phyloP scores from a whole-genome alignment of 345 rosid species.

The Eucalyptus urophylla region DNA sequence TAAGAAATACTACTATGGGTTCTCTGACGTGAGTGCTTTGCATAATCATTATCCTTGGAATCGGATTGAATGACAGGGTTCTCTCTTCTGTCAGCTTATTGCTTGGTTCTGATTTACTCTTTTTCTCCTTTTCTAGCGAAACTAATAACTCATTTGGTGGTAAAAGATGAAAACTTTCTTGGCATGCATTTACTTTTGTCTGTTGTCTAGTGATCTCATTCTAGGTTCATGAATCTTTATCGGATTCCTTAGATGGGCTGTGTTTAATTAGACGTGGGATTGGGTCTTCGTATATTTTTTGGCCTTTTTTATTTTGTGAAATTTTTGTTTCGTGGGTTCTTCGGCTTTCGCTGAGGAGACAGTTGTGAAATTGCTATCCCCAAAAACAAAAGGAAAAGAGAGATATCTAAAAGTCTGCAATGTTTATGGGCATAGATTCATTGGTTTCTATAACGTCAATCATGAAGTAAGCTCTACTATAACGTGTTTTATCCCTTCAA shows the following conservation, averaged over 20 bases:
- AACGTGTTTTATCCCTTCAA: neutral
- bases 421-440: neutral
- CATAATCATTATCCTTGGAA: neutral
- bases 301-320: neutral
- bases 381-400: neutral
- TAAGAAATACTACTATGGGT: neutral
- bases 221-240: neutral
- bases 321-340: neutral
- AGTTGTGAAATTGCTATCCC: neutral
- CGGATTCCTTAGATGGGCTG: neutral
- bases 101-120: neutral
- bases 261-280: neutral
- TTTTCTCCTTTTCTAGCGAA: neutral
- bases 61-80: neutral
- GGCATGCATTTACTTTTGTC: neutral
- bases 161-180: neutral
- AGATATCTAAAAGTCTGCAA: neutral
- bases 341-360: neutral
- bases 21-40: neutral
- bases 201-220: neutral
- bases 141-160: neutral
- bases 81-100: neutral
- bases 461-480: neutral
- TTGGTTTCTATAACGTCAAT: neutral
- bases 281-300: neutral